Evolutionary conservation across 805 yeast genomes (phyloP).

Genomic region (Pichia exigua): DNA sequence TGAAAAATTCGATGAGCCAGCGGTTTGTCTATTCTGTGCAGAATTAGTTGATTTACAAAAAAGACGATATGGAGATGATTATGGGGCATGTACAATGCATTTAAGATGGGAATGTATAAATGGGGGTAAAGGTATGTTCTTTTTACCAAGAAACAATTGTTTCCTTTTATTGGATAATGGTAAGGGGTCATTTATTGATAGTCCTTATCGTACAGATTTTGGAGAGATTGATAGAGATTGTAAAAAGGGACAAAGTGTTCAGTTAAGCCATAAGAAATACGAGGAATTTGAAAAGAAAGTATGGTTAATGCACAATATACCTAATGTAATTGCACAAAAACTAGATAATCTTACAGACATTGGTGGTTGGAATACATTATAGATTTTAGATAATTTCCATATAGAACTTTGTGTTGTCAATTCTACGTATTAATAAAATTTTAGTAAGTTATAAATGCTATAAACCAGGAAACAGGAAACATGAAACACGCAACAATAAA

Average conservation of each 20-base stretch:
- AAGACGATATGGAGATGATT: conserved; percentile 40
- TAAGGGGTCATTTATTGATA: conserved; percentile 75
- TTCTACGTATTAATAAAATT: no score
- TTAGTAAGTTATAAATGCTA: no score
- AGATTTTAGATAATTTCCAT: conserved; percentile 8
- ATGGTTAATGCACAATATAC: conserved; percentile 75
- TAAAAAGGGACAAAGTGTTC: conserved; percentile 66
- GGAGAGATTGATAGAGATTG: conserved; percentile 78
- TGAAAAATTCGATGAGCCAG: conserved; percentile 55
- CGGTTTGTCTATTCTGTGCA: conserved; percentile 81
- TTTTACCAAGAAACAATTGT: conserved; percentile 62
- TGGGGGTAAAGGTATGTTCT: conserved; percentile 57
- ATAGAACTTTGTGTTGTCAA: no score
- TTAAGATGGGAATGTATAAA: conserved; percentile 52
- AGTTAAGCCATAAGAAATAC: conserved; percentile 53
- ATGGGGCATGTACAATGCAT: conserved; percentile 81
- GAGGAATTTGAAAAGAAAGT: conserved; percentile 55
- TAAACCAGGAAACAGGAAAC: no score
- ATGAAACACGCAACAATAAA: no score
- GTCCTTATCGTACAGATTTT: conserved; percentile 80
- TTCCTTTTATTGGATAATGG: conserved; percentile 58
- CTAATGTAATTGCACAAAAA: conserved; percentile 69
- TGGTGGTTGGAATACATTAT: conserved; percentile 94
- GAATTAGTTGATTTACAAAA: conserved; percentile 59
- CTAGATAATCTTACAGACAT: conserved; percentile 73